Conservation (phyloP, 2,329 filamentous ascomycete genomes). For the Hirsutella thompsonii region DNA sequence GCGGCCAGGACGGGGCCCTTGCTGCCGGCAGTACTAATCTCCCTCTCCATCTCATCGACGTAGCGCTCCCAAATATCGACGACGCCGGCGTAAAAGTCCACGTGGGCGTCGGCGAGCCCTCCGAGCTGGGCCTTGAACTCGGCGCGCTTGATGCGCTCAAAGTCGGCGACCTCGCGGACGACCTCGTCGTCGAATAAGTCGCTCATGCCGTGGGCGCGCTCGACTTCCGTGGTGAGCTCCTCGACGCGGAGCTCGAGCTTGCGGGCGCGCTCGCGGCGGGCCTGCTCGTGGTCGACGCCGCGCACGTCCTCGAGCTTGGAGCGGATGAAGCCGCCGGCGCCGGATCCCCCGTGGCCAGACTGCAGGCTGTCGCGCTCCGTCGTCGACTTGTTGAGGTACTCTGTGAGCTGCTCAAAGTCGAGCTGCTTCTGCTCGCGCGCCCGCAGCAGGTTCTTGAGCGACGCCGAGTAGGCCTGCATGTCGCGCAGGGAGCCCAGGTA, state of each 20-base stretch:
- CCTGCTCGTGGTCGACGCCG: slow-evolving; percentile 91
- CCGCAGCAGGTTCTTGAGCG: slow-evolving; percentile 78
- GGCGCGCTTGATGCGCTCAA: slow-evolving; percentile 88
- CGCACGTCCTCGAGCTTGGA: slow-evolving; percentile 94
- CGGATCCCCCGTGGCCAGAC: slow-evolving; percentile 42
- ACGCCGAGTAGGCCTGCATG: slow-evolving; percentile 89
- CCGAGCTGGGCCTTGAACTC: slow-evolving; percentile 87
- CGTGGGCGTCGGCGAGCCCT: slow-evolving; percentile 69
- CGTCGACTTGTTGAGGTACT: slow-evolving; percentile 87
- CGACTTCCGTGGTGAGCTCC: slow-evolving; percentile 78
- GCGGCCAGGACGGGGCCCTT: not conserved
- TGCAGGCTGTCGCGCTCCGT: slow-evolving; percentile 70
- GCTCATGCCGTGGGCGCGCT: slow-evolving; percentile 71
- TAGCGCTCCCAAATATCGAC: slow-evolving; percentile 82
- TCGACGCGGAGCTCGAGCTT: slow-evolving; percentile 90
- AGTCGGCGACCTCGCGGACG: slow-evolving; percentile 81
- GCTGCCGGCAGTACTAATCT: slow-evolving; percentile 24
- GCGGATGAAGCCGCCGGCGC: slow-evolving; percentile 67
- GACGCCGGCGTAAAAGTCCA: slow-evolving; percentile 72
- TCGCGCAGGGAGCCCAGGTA: slow-evolving; percentile 87
- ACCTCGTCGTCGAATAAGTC: slow-evolving; percentile 96
- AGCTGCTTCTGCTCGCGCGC: slow-evolving; percentile 95
- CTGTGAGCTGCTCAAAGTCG: slow-evolving; percentile 89
- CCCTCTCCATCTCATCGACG: slow-evolving; percentile 72
- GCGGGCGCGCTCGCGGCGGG: slow-evolving; percentile 71